Evolutionary conservation across 495 filamentous ascomycete genomes (phyloP), one percentile per base, ranked within the genome.

Genomic region (Daldinia childiae): DNA sequence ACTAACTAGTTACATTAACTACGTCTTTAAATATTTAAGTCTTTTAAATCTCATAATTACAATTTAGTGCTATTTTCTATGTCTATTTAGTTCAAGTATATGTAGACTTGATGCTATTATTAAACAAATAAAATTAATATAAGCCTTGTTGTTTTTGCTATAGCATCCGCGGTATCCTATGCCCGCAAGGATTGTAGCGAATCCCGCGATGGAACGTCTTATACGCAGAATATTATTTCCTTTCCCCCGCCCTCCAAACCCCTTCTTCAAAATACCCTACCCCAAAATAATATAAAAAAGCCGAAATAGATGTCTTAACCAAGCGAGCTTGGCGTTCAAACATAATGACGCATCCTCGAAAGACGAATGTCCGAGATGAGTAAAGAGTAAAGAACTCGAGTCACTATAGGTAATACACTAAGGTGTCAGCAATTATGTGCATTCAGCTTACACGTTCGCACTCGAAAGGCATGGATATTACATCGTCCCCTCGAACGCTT

Each of bases 281-380:
- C 43, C 43, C 43, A 48, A 48, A 48, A 48, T 48, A 24, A 21
- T 48, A 48, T 48, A 24, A 1, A 48, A 12, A 48, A 24, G 43
- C 43, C 43, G 43, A 48, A 48, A 24, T 21, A 48, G 24, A 24
- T 21, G 19, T 48, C 43, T 12, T 48, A 48, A 48, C 17, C 43
- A 48, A 48, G 43, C 43, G 43, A 48, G 43, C 43, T 48, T 48
- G 43, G 43, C 43, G n/a, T 41, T 19, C 24, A 55, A 41, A 41
- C 29, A 21, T 19, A 34, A 57, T 34, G 3, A 48, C 19, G 43
- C 43, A 48, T 21, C 19, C 19, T 19, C 5, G 21, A 48, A 12
- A 5, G 17, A 48, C 43, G 8, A 48, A 48, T 4, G 19, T 12
- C 43, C 43, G 43, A 48, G 43, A 4, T 21, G 17, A 24, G 43